phyloP scores from a whole-genome alignment of 2,329 filamentous ascomycete species.

The Pseudogymnoascus sp. region DNA sequence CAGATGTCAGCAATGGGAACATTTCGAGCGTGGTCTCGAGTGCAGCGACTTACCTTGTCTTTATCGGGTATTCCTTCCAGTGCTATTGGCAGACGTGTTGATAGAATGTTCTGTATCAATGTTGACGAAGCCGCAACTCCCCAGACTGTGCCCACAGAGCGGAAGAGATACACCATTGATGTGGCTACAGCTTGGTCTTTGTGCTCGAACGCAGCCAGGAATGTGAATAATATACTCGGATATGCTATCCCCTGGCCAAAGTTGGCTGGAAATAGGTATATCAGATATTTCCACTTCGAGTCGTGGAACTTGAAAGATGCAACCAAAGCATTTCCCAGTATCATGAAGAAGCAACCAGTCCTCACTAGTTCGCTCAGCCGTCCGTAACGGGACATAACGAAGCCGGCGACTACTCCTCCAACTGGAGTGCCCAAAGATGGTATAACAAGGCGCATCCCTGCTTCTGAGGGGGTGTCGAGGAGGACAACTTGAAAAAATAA shows the following conservation, averaged over 20 bases:
- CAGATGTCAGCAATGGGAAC: slow-evolving; percentile 21
- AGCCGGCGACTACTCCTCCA: slow-evolving; percentile 48
- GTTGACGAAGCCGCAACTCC: slow-evolving; percentile 56
- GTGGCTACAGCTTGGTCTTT: slow-evolving; percentile 57
- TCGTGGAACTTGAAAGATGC: slow-evolving; percentile 43
- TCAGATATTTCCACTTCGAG: slow-evolving; percentile 45
- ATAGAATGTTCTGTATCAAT: slow-evolving; percentile 55
- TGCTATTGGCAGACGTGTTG: slow-evolving; percentile 41
- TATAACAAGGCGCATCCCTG: slow-evolving; percentile 56
- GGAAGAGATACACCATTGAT: slow-evolving; percentile 56
- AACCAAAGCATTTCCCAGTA: slow-evolving; percentile 46
- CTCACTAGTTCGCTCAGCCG: slow-evolving; percentile 46
- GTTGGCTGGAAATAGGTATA: slow-evolving; percentile 51
- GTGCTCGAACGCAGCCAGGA: slow-evolving; percentile 55
- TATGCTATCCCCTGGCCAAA: slow-evolving; percentile 54
- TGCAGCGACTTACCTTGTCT: slow-evolving; percentile 41
- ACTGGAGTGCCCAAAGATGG: slow-evolving; percentile 53
- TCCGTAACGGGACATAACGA: slow-evolving; percentile 51
- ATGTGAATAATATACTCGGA: slow-evolving; percentile 52
- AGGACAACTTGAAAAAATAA: slow-evolving; percentile 64
- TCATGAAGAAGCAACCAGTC: slow-evolving; percentile 42
- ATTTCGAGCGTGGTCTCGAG: slow-evolving; percentile 8
- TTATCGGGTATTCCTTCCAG: slow-evolving; percentile 50
- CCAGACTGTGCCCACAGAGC: slow-evolving; percentile 56
- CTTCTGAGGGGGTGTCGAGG: slow-evolving; percentile 54